Percentiles rank a stretch among this genome's conserved stretches.
phyloP scores from a whole-genome alignment of 2,329 filamentous ascomycete species.

The Aspergillus flavus region DNA sequence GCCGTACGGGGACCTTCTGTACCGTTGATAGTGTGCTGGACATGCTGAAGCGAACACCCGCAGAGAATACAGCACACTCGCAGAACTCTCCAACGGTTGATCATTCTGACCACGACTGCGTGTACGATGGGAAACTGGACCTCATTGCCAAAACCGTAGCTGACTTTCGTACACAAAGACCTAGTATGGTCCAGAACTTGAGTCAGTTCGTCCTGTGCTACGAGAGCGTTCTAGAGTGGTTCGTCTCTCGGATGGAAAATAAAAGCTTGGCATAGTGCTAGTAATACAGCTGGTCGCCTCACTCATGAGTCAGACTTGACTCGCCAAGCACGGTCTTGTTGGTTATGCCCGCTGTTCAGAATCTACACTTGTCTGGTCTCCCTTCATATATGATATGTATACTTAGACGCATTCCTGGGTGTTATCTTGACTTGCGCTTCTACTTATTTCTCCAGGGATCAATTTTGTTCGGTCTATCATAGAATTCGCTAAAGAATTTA shows the following conservation, averaged over 20 bases:
- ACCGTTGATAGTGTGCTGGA: slow-evolving; percentile 95
- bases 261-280: slow-evolving; percentile 11
- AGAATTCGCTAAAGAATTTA: neutral
- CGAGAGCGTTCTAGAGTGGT: slow-evolving; percentile 90
- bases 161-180: slow-evolving; percentile 81
- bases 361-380: slow-evolving; percentile 1
- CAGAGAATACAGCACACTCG: slow-evolving; percentile 30
- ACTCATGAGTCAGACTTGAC: neutral
- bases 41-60: slow-evolving; percentile 86
- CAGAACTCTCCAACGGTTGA: slow-evolving; percentile 22
- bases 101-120: slow-evolving; percentile 57
- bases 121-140: slow-evolving; percentile 72
- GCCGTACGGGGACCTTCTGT: slow-evolving; percentile 93
- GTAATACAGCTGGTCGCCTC: neutral
- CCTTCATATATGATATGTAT: slow-evolving; percentile 7
- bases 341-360: slow-evolving; percentile 1
- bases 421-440: neutral
- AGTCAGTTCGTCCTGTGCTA: slow-evolving; percentile 96
- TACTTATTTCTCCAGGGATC: neutral
- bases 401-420: slow-evolving; percentile 16
- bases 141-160: slow-evolving; percentile 85
- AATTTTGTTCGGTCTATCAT: neutral
- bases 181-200: slow-evolving; percentile 96
- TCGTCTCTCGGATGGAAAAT: slow-evolving; percentile 47
- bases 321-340: neutral